These are phyloP conservation scores for Aspergillus ruber DNA, from an alignment of 2,329 filamentous ascomycete species.

Conservation along the genomic window DNA sequence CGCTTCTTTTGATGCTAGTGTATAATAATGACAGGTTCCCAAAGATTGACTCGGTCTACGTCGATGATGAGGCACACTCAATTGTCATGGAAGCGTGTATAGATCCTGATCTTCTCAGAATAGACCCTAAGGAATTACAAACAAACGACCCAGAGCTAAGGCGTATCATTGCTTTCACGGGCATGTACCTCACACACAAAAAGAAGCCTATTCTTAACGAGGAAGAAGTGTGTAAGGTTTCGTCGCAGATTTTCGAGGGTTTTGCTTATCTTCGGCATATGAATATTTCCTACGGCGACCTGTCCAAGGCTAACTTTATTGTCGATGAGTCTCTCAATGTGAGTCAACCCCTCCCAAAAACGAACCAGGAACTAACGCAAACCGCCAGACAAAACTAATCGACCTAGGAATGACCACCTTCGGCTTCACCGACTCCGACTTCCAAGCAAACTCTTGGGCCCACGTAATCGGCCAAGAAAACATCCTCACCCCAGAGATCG, in stretches of 20 bases:
- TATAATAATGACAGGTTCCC: constrained; percentile 21
- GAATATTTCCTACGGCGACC: constrained; percentile 20
- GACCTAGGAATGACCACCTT: constrained; percentile 19
- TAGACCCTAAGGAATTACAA: background rate
- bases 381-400: constrained; percentile 18
- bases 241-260: constrained; percentile 23
- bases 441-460: background rate
- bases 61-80: constrained; percentile 14
- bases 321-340: constrained; percentile 22
- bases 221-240: constrained; percentile 22
- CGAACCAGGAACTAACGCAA: too few relatives aligned
- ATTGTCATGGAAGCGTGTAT: constrained; percentile 25
- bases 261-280: constrained; percentile 23
- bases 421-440: constrained; percentile 10
- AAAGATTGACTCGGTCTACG: constrained; percentile 22
- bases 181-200: constrained; percentile 7
- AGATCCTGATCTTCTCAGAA: constrained; percentile 7
- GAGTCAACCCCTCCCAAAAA: too few relatives aligned
- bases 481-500: constrained; percentile 20
- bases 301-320: constrained; percentile 25
- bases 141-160: background rate
- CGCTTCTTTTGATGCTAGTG: constrained; percentile 19
- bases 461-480: constrained; percentile 21
- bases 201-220: constrained; percentile 18
- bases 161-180: constrained; percentile 8